Base-by-base conservation (phyloP, 1,284 basidiomycete genomes). In the Salmacisia buchloeana region DNA sequence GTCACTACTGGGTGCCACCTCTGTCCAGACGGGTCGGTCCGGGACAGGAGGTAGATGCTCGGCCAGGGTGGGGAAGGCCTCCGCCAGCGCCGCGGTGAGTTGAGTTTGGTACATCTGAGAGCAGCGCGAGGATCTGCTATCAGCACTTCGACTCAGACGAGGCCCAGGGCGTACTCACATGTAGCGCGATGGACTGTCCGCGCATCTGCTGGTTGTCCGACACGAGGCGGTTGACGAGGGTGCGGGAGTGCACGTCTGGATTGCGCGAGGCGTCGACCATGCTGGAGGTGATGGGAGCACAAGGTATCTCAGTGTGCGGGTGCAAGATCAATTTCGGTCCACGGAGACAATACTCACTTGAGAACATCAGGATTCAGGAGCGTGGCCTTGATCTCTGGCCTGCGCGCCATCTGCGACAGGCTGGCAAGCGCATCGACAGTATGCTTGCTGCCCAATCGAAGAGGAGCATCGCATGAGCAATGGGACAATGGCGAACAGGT, bases 151-250 rank as follows among this genome's bases (percentile, higher is more conserved):
- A n/a, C n/a, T n/a, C n/a, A n/a, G n/a, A n/a, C n/a, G n/a, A n/a
- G n/a, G n/a, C n/a, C n/a, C n/a, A n/a, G n/a, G n/a, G n/a, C n/a
- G 45, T 23, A 62, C 63, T 29, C 58, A 68, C 63, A 7, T 59
- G 60, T 3, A 72, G 59, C n/a, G 67, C 61, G 36, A 57, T 49
- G 58, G 72, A 67, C 60, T 76, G 75, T 1, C 75, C 76, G 13
- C 69, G 63, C 57, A 76, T 72, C 58, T 76, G 75, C 68, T 79
- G 77, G 46, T 78, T 79, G 64, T 79, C 76, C 60, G 66, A 69
- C 15, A 71, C 72, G 35, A 79, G 65, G 12, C 76, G 64, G 33
- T 69, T 71, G 46, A 78, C 62, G 59, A 76, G 73, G 41, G 70
- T 68, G n/a, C 75, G 61, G 7, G 75, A 76, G 34, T 77, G 74